Evolutionary conservation across 768 basidiomycete genomes (phyloP).

Genomic region (Tremella fuciformis): DNA sequence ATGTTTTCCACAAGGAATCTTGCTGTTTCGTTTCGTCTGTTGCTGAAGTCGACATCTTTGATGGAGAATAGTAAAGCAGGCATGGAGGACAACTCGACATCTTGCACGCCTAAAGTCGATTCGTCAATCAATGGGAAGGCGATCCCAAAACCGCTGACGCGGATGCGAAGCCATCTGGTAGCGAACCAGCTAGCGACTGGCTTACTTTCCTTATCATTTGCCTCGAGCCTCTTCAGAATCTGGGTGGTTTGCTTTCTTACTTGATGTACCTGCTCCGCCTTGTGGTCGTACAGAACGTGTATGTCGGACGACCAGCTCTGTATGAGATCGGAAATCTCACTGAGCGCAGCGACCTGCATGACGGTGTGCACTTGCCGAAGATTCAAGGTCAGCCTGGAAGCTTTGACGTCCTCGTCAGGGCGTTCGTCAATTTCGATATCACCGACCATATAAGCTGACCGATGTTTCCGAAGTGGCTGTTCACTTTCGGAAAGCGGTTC

Average conservation of each 20-base stretch:
- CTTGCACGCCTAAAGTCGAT: conserved; percentile 54
- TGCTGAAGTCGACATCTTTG: conserved; percentile 67
- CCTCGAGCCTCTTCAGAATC: conserved; percentile 59
- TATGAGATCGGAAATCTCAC: conserved; percentile 71
- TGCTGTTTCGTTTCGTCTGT: conserved; percentile 74
- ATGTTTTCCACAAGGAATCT: conserved; percentile 68
- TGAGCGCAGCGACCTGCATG: conserved; percentile 89
- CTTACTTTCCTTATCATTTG: conserved; percentile 20
- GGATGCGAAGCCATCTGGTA: conserved; percentile 51
- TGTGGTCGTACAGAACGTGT: conserved; percentile 67
- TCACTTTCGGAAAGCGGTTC: conserved; percentile 50
- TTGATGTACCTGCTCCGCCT: conserved; percentile 71
- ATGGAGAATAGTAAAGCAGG: conserved; percentile 85
- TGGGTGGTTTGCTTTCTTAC: conserved; percentile 74
- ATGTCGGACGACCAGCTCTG: conserved; percentile 65
- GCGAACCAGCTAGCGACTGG: conserved; percentile 51
- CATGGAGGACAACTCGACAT: not conserved
- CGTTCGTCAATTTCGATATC: conserved; percentile 59
- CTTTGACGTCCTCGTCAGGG: conserved; percentile 16
- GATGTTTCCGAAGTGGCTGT: conserved; percentile 61
- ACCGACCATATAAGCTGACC: conserved; percentile 79
- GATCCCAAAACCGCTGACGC: conserved; percentile 68
- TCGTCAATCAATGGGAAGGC: conserved; percentile 79
- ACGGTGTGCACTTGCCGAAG: conserved; percentile 83
- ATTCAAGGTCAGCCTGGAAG: conserved; percentile 55